Evolutionary conservation across 1,139 yeast species (phyloP), one percentile per base, ranked within the genome.

Genomic region (Hyphopichia buzzinii): DNA sequence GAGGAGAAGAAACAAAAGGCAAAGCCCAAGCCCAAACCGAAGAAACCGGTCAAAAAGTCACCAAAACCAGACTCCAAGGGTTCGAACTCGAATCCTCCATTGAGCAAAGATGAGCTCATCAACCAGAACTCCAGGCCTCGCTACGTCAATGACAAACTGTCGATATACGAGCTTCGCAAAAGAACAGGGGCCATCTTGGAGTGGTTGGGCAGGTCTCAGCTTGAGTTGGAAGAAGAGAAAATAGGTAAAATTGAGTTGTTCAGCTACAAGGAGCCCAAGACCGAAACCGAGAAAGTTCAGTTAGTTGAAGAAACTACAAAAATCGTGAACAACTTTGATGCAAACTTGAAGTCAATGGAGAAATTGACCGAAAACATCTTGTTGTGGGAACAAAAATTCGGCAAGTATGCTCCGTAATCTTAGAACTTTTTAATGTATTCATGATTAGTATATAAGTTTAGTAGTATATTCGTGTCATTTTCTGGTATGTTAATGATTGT

Each of bases 161-260:
- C 89, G 2, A 62, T 89, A 40, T 75, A 77, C 46, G 98, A 90
- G 55, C 80, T 90, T 81, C 78, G 90, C 38, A 82, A 88, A 52
- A 73, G 98, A 39, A 86, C 89, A 1, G 85, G 90, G 4, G 95
- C 96, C 3, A 89, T 92, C 14, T 67, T 90, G 50, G 97, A 92
- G 62, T 92, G 90, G 73, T 73, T 90, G 22, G 88, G 88, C 7
- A 71, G 96, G 33, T 84, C 95, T 2, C 95, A 88, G 55, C 59
- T 80, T 39, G 97, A 92, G 52, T 64, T 89, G 42, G 82, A 81
- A 30, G 78, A 76, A 35, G 96, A 89, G 51, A 80, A 81, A 44
- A 64, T 70, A 8, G 72, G 73, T 39, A 77, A 85, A 48, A 63
- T 67, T 29, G 72, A 68, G 44, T 57, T 81, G 40, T 63, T 76